Evolutionary conservation across 228 moss, liverwort and hornwort species (phyloP).

Genomic region (Sphagnum fallax): DNA sequence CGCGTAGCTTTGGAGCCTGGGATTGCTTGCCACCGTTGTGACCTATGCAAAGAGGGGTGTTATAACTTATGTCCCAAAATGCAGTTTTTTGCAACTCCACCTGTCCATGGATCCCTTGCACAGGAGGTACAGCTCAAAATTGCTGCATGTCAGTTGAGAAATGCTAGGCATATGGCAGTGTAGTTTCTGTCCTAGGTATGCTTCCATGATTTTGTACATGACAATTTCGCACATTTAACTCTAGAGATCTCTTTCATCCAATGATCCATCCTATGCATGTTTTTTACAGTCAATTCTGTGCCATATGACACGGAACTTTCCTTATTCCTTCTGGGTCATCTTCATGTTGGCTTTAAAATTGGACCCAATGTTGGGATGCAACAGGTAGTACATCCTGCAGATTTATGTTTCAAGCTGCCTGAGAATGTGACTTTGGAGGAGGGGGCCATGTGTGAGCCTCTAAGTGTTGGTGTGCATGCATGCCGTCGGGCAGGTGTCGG

Average conservation of each 20-base stretch:
- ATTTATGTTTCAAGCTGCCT: constrained; percentile 84
- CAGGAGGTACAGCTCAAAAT: constrained; percentile 34
- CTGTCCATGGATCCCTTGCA: constrained; percentile 74
- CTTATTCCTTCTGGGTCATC: too few relatives aligned
- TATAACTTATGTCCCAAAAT: constrained; percentile 92
- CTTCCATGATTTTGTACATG: not conserved
- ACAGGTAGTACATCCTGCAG: constrained; percentile 78
- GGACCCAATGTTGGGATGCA: not conserved
- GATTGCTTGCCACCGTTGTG: constrained; percentile 66
- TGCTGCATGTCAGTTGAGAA: too few relatives aligned
- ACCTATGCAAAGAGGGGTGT: constrained; percentile 52
- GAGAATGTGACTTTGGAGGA: constrained; percentile 73
- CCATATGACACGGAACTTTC: too few relatives aligned
- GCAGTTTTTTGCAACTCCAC: constrained; percentile 92
- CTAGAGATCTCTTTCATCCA: too few relatives aligned
- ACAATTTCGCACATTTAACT: too few relatives aligned
- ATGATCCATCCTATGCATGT: too few relatives aligned
- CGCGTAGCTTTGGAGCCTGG: constrained; percentile 90
- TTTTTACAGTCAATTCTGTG: too few relatives aligned
- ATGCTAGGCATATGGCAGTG: too few relatives aligned
- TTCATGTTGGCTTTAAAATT: too few relatives aligned
- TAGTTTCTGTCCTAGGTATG: not conserved
- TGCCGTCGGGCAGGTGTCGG: constrained; percentile 70
- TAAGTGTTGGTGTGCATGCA: constrained; percentile 83
- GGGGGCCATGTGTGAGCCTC: constrained; percentile 94